A percentile compares a stretch with the other conserved stretches of the same genome.
These are phyloP conservation scores for Penicillium griseofulvum DNA, from an alignment of 2,329 filamentous ascomycete genomes.

Conservation along the genomic window DNA sequence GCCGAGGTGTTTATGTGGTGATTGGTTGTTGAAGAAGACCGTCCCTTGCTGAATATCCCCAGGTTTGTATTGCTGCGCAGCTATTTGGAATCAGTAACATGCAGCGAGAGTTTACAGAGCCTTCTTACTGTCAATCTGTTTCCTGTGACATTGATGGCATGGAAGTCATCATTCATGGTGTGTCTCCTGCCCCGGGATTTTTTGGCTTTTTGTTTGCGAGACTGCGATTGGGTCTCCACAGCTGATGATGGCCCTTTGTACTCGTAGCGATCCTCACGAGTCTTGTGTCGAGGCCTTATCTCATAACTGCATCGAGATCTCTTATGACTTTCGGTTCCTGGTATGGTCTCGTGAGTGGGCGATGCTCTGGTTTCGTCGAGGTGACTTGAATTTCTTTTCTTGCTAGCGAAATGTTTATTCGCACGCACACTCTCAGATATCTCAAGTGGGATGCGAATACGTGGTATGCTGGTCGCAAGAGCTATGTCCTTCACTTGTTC, in stretches of 20 bases:
- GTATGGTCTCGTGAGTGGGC: background rate
- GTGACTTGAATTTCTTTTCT: background rate
- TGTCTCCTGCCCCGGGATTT: conserved; percentile 25
- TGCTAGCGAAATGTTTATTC: background rate
- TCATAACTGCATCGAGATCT: conserved; percentile 39
- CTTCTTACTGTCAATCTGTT: conserved; percentile 53
- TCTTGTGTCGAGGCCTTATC: conserved; percentile 56
- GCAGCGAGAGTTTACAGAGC: background rate
- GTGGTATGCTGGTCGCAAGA: background rate
- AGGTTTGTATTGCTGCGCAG: conserved; percentile 20
- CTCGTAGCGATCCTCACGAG: conserved; percentile 57
- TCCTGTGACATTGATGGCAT: conserved; percentile 53
- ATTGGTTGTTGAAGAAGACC: conserved; percentile 32
- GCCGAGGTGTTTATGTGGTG: conserved; percentile 16
- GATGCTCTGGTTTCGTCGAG: background rate
- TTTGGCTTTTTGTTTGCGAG: conserved; percentile 24
- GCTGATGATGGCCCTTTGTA: conserved; percentile 29
- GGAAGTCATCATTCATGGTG: conserved; percentile 56
- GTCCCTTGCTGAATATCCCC: conserved; percentile 40
- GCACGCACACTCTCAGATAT: background rate
- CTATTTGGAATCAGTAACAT: conserved; percentile 17
- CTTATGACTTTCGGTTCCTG: background rate
- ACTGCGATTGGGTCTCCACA: background rate
- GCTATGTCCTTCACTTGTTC: too few species aligned
- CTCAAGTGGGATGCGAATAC: background rate